Conservation (phyloP, 441 rosid species). For the Erodium texanum region DNA sequence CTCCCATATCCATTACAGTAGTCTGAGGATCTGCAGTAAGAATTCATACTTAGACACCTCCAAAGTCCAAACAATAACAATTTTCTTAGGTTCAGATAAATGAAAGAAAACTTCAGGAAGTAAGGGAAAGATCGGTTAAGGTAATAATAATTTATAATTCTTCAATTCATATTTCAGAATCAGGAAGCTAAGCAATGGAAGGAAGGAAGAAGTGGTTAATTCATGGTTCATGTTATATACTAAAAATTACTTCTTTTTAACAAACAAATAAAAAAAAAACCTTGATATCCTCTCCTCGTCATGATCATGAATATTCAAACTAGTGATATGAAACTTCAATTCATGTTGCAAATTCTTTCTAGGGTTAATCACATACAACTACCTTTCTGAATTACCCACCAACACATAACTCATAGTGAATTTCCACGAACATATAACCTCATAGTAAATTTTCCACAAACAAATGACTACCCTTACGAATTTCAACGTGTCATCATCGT, state of each 20-base stretch:
- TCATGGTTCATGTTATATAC: background rate
- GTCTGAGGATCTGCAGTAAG: conserved; percentile 35
- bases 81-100: background rate
- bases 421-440: no score
- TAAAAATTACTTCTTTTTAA: background rate
- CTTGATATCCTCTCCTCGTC: background rate
- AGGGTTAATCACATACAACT: no score
- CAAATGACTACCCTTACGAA: no score
- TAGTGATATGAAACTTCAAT: background rate
- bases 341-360: background rate
- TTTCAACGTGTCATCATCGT: no score
- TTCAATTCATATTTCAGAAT: background rate
- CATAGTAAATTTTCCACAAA: no score
- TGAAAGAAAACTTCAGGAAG: no score
- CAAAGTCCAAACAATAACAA: background rate
- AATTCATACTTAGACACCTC: conserved; percentile 11
- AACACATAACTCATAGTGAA: no score
- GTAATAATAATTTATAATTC: background rate
- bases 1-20: conserved; percentile 38
- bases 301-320: background rate
- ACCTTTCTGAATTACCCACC: no score
- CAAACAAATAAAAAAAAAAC: background rate
- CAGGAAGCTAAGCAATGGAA: background rate
- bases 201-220: background rate
- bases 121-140: no score